Evolutionary conservation across 2,329 filamentous ascomycete species (phyloP).

Genomic region (Thielaviopsis musarum): DNA sequence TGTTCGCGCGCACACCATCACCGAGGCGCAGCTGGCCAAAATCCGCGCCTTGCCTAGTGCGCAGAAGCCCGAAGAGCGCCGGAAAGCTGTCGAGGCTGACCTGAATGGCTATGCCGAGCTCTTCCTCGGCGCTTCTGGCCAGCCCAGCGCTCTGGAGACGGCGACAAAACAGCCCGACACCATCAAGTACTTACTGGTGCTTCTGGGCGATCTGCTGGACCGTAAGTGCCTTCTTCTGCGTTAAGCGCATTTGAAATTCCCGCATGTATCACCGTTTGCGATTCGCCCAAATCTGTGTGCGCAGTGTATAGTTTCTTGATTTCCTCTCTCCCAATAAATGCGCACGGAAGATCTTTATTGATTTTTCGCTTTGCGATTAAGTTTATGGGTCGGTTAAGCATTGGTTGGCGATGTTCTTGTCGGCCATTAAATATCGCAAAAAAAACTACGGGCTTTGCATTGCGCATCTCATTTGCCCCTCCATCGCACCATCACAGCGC

Average conservation of each 20-base stretch:
- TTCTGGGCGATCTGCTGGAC: conserved; percentile 74
- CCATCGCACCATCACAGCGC: neutral
- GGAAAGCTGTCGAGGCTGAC: conserved; percentile 65
- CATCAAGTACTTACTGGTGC: conserved; percentile 83
- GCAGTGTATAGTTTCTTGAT: neutral
- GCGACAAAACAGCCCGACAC: conserved; percentile 78
- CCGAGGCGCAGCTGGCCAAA: conserved; percentile 82
- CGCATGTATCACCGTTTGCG: neutral
- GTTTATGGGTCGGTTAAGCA: neutral
- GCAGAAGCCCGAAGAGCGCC: conserved; percentile 67
- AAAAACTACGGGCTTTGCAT: neutral
- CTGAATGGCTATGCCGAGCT: conserved; percentile 63
- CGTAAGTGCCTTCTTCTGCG: conserved; percentile 32
- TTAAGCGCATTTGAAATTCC: conserved; percentile 1
- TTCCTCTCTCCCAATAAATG: neutral
- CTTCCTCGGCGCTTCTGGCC: conserved; percentile 60
- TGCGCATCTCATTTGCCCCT: conserved; percentile 4
- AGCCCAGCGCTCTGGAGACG: conserved; percentile 59
- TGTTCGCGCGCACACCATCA: conserved; percentile 82
- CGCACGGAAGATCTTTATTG: neutral
- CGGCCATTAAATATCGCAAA: neutral
- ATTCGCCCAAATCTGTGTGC: neutral
- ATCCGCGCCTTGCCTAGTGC: conserved; percentile 96
- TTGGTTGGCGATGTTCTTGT: neutral
- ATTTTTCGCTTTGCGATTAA: neutral